Base-by-base conservation (phyloP, 305 asterid species). In the Euphrasia arctica region DNA sequence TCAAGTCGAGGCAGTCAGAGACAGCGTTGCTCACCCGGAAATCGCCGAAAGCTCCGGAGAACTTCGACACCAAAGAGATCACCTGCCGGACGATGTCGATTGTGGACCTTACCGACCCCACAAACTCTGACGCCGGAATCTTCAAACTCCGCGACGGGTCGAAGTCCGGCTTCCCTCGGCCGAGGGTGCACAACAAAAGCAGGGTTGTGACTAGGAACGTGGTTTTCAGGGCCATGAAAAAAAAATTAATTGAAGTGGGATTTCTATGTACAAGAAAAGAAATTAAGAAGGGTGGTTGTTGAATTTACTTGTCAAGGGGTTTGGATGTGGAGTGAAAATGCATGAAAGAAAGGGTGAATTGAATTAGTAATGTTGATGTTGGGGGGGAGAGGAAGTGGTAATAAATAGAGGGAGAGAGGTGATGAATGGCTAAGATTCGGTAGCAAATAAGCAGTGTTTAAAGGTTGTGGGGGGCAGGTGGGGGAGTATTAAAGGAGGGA, bases 1-100 rank as follows among this genome's bases (percentile, higher is more conserved):
- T 84, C 64, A 89, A 63, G 72, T 89, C 95, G 45, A 85, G 94
- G 62, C 97, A 89, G 51, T 87, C 94, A 32, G 83, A 72, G 49
- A 87, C 68, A 51, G 97, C 96, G 42, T 78, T 82, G 0, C 86
- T 72, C 22, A 80, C 78, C 60, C 96, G 82, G 74, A 84, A 81
- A 70, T 85, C 88, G 4, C 85, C 87, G 27, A 78, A 73, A 1
- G 50, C 71, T 3, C 77, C 83, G 65, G 81, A 68, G 67, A 83
- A 87, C 48, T 56, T 70, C 1, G 94, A 79, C 62, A 90, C 86
- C 3, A 67, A 54, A 9, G 88, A 72, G 3, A 73, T 80, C 3
- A 85, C 91, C 51, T 83, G 71, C 55, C 72, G 71, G 63, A 90
- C 70, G 0, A 69, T 72, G 34, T 42, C 82, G 0, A 90, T 76